These are phyloP conservation scores for Luffa aegyptiaca DNA, from an alignment of 306 rosid species.

Conservation along the genomic window DNA sequence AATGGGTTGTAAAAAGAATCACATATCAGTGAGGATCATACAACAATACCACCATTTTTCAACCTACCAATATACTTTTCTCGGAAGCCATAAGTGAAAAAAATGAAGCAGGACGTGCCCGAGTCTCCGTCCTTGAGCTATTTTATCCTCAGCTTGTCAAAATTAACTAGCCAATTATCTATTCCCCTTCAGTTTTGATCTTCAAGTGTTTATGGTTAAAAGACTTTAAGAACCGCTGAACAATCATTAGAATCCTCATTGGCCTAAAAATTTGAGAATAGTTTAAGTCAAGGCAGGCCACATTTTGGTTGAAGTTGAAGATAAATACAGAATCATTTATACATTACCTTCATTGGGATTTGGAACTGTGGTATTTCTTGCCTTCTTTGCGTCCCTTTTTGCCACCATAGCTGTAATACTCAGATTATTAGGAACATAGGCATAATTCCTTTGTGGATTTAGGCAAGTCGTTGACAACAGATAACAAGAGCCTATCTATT, in stretches of 20 bases:
- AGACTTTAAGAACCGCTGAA: neutral
- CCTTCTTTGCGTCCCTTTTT: slow-evolving; percentile 36
- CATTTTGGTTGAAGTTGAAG: neutral
- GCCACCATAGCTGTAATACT: slow-evolving; percentile 43
- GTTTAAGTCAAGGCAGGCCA: neutral
- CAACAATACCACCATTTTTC: neutral
- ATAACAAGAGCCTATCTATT: neutral
- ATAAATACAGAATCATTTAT: neutral
- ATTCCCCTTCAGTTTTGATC: neutral
- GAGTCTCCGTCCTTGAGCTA: neutral
- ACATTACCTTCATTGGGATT: slow-evolving; percentile 31
- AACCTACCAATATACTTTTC: neutral
- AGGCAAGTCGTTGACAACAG: neutral
- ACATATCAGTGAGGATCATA: neutral
- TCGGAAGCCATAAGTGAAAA: neutral
- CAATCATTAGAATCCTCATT: neutral
- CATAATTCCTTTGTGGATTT: neutral
- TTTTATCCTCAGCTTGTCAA: neutral
- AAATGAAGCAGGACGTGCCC: neutral
- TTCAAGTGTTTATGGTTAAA: neutral
- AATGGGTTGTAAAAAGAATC: neutral
- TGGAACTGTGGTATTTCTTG: slow-evolving; percentile 12
- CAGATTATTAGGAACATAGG: slow-evolving; percentile 11
- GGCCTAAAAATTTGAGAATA: neutral
- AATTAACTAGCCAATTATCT: neutral